A percentile compares a stretch with the other conserved stretches of the same genome.
phyloP scores from a whole-genome alignment of 208 protist species.

The Trypanosoma avium region DNA sequence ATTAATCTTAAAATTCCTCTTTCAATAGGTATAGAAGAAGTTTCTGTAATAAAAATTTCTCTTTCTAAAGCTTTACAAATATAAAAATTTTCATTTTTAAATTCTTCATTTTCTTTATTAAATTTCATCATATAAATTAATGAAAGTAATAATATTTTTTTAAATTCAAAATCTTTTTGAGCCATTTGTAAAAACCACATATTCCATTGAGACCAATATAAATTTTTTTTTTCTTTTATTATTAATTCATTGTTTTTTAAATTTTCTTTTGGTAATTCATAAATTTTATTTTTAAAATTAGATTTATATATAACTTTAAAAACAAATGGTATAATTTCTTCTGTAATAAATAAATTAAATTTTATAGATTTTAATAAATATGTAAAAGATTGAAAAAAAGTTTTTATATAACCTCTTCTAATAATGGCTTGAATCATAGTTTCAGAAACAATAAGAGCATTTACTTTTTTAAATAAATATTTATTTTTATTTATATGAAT shows the following conservation, averaged over 20 bases:
- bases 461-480: conserved; percentile 4
- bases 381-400: conserved; percentile 20
- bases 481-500: neutral
- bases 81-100: neutral
- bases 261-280: neutral
- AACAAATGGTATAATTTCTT: conserved; percentile 17
- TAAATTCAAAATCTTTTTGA: conserved; percentile 12
- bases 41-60: conserved; percentile 19
- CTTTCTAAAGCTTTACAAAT: conserved; percentile 4
- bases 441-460: conserved; percentile 8
- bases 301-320: conserved; percentile 19
- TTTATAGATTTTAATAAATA: neutral
- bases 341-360: neutral
- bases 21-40: conserved; percentile 15
- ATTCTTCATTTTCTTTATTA: neutral
- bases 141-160: conserved; percentile 3
- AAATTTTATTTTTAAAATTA: conserved; percentile 8
- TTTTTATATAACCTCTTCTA: conserved; percentile 14
- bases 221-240: neutral
- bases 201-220: conserved; percentile 23
- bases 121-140: conserved; percentile 11
- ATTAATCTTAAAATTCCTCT: conserved; percentile 30
- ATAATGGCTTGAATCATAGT: conserved; percentile 2
- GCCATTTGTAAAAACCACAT: conserved; percentile 9
- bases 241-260: neutral